A percentile compares a stretch with the other conserved stretches of the same genome.
Evolutionary conservation across 257 asterid species (phyloP).

Genomic region (Lantana camara): DNA sequence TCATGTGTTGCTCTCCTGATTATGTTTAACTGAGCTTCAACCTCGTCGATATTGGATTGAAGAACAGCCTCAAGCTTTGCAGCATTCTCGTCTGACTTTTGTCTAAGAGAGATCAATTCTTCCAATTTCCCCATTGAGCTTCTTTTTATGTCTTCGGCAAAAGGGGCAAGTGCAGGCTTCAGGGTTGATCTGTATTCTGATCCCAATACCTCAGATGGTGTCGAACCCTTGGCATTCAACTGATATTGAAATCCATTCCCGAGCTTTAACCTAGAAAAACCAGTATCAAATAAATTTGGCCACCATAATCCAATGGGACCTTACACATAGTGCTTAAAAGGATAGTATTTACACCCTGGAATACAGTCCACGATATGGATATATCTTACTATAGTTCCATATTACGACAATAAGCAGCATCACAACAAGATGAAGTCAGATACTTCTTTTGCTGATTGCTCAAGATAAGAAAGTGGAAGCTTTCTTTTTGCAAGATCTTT

Average conservation of each 20-base stretch:
- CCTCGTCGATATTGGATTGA: constrained; percentile 53
- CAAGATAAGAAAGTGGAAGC: constrained; percentile 12
- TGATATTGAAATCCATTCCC: constrained; percentile 80
- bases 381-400: background rate
- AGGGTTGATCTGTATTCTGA: constrained; percentile 64
- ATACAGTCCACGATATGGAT: constrained; percentile 1
- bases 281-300: constrained; percentile 10
- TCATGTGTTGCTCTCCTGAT: constrained; percentile 53
- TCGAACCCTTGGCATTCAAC: constrained; percentile 71
- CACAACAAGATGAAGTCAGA: background rate
- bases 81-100: constrained; percentile 59
- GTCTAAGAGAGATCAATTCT: constrained; percentile 75
- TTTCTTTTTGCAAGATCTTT: background rate
- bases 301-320: constrained; percentile 18
- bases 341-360: constrained; percentile 14
- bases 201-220: constrained; percentile 71
- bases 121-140: constrained; percentile 69
- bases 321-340: background rate
- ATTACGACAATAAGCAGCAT: background rate
- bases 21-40: constrained; percentile 51
- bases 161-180: constrained; percentile 72
- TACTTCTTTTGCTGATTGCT: background rate
- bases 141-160: constrained; percentile 60
- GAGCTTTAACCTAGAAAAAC: constrained; percentile 75
- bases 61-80: constrained; percentile 62